Conservation (phyloP, 2,329 filamentous ascomycete genomes). For the Ramularia endophylla region DNA sequence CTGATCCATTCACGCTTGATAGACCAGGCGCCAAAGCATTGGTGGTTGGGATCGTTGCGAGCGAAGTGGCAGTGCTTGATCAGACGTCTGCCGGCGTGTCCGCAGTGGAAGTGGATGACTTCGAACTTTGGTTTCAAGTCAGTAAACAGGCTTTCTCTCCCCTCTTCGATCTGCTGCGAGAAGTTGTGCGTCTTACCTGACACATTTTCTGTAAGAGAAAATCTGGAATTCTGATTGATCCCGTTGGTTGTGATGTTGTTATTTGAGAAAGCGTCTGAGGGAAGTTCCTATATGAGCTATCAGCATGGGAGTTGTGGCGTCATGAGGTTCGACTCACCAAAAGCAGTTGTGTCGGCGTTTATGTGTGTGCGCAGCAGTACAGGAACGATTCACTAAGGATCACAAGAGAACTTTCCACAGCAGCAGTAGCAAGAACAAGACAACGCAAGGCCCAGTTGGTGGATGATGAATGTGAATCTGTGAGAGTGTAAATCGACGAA, state of each 20-base stretch:
- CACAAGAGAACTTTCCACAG: constrained; percentile 4
- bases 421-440: constrained; percentile 3
- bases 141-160: background rate
- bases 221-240: background rate
- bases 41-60: constrained; percentile 64
- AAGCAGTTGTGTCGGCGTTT: background rate
- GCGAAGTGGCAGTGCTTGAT: constrained; percentile 70
- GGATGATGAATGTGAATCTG: no score
- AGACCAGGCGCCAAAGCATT: constrained; percentile 62
- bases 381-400: constrained; percentile 7
- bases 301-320: background rate
- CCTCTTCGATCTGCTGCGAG: background rate
- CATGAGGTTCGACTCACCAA: background rate
- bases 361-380: constrained; percentile 1
- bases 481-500: constrained; percentile 1
- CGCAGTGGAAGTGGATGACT: constrained; percentile 60
- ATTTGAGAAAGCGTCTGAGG: background rate
- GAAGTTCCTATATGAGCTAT: background rate
- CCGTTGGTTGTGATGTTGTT: background rate
- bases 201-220: constrained; percentile 23
- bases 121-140: constrained; percentile 50
- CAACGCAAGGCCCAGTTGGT: constrained; percentile 8
- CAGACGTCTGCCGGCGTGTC: constrained; percentile 54
- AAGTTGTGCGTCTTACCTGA: constrained; percentile 18
- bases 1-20: constrained; percentile 54